Percentiles rank a stretch among this genome's conserved stretches.
phyloP scores from a whole-genome alignment of 441 rosid genomes.

The Croton laevigatus region DNA sequence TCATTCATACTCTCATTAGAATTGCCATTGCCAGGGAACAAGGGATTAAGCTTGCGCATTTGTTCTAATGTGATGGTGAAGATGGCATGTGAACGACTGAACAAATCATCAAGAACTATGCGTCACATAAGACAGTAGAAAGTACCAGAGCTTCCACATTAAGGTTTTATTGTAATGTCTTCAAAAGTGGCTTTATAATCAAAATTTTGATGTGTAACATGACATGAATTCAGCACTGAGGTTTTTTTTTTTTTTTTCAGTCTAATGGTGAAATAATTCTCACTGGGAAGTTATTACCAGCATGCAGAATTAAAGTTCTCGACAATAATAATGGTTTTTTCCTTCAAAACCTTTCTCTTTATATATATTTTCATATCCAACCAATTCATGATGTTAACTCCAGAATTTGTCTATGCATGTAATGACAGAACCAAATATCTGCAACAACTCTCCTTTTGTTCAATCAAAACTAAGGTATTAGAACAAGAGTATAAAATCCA shows the following conservation, averaged over 20 bases:
- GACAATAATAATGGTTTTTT: not conserved
- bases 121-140: conserved; percentile 8
- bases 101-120: conserved; percentile 20
- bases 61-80: conserved; percentile 97
- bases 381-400: not conserved
- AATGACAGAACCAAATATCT: not conserved
- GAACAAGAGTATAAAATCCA: not conserved
- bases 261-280: not conserved
- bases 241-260: too few relatives aligned
- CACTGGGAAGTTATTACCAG: not conserved
- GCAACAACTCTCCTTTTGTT: not conserved
- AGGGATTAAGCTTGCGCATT: conserved; percentile 71
- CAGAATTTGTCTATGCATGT: not conserved
- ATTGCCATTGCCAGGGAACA: conserved; percentile 49
- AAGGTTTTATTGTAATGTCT: conserved; percentile 11
- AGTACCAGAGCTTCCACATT: conserved; percentile 6
- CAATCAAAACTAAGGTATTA: not conserved
- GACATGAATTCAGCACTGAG: not conserved
- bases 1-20: conserved; percentile 63
- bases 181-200: not conserved
- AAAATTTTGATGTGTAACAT: not conserved
- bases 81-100: conserved; percentile 98
- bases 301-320: not conserved
- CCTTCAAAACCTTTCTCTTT: too few relatives aligned
- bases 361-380: not conserved